Evolutionary conservation across 176 grass and related monocot species (phyloP).

Genomic region (Cocos nucifera): DNA sequence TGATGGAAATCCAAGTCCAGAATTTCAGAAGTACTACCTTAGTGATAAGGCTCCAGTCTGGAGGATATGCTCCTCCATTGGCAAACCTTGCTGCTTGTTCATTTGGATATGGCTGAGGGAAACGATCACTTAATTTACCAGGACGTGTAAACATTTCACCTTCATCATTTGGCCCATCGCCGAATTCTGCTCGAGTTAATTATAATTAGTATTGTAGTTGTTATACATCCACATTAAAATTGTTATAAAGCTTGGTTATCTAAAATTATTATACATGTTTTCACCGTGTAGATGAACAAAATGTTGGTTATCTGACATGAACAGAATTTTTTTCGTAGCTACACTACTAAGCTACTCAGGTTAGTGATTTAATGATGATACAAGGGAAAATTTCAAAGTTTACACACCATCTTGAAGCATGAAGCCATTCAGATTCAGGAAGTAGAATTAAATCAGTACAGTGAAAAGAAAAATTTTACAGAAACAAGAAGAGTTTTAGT

Average conservation of each 20-base stretch:
- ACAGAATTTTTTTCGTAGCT: too few species aligned
- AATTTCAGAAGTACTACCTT: not conserved
- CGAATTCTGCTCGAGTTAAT: slow-evolving; percentile 10
- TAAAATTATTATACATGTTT: not conserved
- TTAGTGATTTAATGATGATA: too few species aligned
- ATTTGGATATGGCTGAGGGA: not conserved
- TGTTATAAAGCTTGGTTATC: too few species aligned
- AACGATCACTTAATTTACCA: too few species aligned
- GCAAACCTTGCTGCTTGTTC: not conserved
- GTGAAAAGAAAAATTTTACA: not conserved
- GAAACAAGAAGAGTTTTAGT: not conserved
- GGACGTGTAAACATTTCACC: not conserved
- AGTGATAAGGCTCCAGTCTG: slow-evolving; percentile 21
- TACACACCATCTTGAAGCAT: too few species aligned
- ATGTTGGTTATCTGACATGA: too few species aligned
- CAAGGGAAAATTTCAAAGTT: too few species aligned
- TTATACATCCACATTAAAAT: too few species aligned
- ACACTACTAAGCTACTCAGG: too few species aligned
- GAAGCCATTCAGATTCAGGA: not conserved
- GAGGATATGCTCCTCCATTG: slow-evolving; percentile 3
- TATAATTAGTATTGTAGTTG: too few species aligned
- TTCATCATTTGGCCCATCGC: slow-evolving; percentile 12
- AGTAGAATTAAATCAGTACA: not conserved
- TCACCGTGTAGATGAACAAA: not conserved
- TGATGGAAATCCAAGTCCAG: not conserved